These are phyloP conservation scores for Osmanthus fragrans DNA, from an alignment of 257 asterid species.

Conservation along the genomic window DNA sequence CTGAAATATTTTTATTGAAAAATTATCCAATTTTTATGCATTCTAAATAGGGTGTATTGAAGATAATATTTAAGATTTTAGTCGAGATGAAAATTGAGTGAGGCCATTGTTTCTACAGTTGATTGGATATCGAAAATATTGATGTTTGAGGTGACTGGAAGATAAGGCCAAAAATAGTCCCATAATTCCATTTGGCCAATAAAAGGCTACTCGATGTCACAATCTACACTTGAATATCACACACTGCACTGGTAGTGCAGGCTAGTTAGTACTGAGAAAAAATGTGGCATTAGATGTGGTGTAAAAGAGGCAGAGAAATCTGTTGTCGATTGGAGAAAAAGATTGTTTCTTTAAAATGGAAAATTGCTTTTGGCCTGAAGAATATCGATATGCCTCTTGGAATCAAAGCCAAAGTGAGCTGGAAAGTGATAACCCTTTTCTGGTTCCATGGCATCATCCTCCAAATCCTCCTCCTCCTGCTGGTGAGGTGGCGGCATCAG, in stretches of 20 bases:
- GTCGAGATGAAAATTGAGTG: background rate
- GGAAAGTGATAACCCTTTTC: conserved; percentile 13
- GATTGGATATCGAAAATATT: conserved; percentile 27
- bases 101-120: background rate
- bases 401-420: background rate
- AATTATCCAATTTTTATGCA: background rate
- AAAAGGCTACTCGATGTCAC: conserved; percentile 39
- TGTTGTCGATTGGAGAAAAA: conserved; percentile 3
- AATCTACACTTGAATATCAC: conserved; percentile 47
- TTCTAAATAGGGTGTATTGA: background rate
- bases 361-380: conserved; percentile 34
- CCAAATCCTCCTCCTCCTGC: conserved; percentile 11
- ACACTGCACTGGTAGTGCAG: conserved; percentile 18
- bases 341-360: conserved; percentile 38
- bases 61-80: too few relatives aligned
- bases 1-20: too few relatives aligned
- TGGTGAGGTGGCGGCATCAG: conserved; percentile 13
- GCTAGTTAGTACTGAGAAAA: background rate
- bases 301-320: conserved; percentile 12
- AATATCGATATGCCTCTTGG: conserved; percentile 3
- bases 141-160: conserved; percentile 42
- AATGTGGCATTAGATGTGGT: conserved; percentile 21
- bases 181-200: conserved; percentile 47
- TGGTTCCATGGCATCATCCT: conserved; percentile 28
- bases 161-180: conserved; percentile 53